Base-by-base conservation (phyloP, 306 rosid species). In the Rosa rugosa region DNA sequence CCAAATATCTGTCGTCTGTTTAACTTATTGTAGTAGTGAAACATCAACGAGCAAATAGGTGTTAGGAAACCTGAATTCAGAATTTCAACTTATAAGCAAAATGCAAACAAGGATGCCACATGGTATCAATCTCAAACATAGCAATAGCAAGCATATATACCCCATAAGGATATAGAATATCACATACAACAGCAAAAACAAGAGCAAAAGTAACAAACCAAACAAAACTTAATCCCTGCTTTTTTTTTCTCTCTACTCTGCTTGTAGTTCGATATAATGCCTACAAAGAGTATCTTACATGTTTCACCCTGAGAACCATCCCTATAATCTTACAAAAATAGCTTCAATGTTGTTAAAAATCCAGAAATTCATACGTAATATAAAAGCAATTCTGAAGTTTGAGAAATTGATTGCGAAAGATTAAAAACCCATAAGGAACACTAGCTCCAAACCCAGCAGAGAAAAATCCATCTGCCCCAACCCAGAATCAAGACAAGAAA, bases 41-140 rank as follows among this genome's bases (percentile, higher is more conserved):
- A n/a, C n/a, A n/a, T 98, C 99, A 78, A 95, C 99, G 12, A 95
- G 89, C 85, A 95, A 85, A 78, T 86, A 90, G 56, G 98, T 84
- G 71, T 92, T 95, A 4, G 96, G 97, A 74, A 91, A 95, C 85
- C 98, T 95, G 80, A 81, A 81, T 76, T 44, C 63, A 64, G 4
- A 78, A 73, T 72, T 72, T 2, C 53, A 53, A 73, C 72, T 31
- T 11, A 31, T 46, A 53, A 78, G 49, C 67, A 53, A 60, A 75
- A 53, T 13, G 17, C 46, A 40, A 1, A 64, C 17, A 38, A 81
- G 73, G 73, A 85, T 38, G 57, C 51, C 59, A 6, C 62, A 42
- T 17, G n/a, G 27, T 44, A 71, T 45, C 56, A 5, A 51, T 25
- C 25, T 25, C n/a, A 72, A 18, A 56, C 8, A 4, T 31, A 31